A percentile compares a stretch with the other conserved stretches of the same genome.
Conservation (phyloP, 345 rosid species). For the Physaria fendleri region DNA sequence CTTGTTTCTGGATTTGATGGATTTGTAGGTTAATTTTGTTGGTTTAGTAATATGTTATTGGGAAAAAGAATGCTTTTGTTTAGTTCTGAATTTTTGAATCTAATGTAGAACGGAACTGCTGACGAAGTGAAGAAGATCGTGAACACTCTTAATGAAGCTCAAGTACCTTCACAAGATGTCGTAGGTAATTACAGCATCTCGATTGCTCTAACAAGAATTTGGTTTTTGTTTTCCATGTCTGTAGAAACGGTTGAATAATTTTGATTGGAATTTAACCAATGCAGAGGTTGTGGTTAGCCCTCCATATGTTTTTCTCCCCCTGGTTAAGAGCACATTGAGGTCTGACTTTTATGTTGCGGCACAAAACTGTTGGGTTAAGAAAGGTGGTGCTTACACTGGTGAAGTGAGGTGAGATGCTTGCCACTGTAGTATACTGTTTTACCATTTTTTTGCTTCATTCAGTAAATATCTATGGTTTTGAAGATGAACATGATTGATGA, state of each 20-base stretch:
- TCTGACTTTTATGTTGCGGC: slow-evolving; percentile 82
- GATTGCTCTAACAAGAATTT: not conserved
- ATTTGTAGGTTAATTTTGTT: not conserved
- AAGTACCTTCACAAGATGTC: slow-evolving; percentile 69
- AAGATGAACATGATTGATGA: not conserved
- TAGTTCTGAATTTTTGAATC: not conserved
- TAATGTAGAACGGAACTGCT: slow-evolving; percentile 67
- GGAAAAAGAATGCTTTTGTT: not conserved
- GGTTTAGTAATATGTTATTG: not conserved
- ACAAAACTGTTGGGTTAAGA: slow-evolving; percentile 93
- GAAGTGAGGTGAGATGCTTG: slow-evolving; percentile 57
- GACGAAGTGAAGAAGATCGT: slow-evolving; percentile 95
- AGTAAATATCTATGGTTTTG: not conserved
- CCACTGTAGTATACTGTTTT: not conserved
- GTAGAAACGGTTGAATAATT: too few relatives aligned
- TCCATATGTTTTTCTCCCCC: slow-evolving; percentile 69
- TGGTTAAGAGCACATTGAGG: slow-evolving; percentile 57
- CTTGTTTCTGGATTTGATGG: not conserved
- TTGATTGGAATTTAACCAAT: not conserved
- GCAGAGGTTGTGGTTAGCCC: slow-evolving; percentile 92
- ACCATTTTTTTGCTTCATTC: not conserved
- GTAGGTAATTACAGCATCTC: slow-evolving; percentile 47
- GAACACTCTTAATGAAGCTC: slow-evolving; percentile 49
- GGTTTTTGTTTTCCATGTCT: not conserved
- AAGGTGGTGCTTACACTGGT: slow-evolving; percentile 97